A percentile compares a stretch with the other conserved stretches of the same genome.
Conservation (phyloP, 257 asterid genomes). For the Gentiana macrophylla region DNA sequence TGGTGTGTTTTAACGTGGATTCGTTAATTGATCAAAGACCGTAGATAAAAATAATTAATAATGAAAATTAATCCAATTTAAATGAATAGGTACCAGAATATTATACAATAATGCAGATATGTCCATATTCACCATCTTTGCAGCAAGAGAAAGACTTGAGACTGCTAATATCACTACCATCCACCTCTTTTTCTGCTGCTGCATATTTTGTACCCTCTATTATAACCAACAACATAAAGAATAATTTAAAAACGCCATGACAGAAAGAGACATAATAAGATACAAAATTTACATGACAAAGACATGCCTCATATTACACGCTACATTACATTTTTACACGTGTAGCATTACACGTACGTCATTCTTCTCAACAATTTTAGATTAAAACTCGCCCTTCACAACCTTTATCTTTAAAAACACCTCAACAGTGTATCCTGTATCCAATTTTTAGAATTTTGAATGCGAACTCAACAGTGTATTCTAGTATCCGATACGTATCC, state of each 20-base stretch:
- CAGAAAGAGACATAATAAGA: not conserved
- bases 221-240: not conserved
- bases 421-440: not conserved
- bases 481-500: too few relatives aligned
- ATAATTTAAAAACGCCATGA: too few relatives aligned
- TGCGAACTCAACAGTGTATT: too few relatives aligned
- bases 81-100: conserved; percentile 24
- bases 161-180: conserved; percentile 36
- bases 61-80: not conserved
- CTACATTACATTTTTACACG: too few relatives aligned
- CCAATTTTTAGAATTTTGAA: too few relatives aligned
- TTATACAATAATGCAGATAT: conserved; percentile 19
- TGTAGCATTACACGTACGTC: too few relatives aligned
- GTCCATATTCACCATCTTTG: conserved; percentile 42
- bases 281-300: too few relatives aligned
- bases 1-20: too few relatives aligned
- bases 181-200: conserved; percentile 45
- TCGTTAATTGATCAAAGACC: too few relatives aligned
- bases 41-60: too few relatives aligned
- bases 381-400: not conserved
- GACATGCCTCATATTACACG: too few relatives aligned
- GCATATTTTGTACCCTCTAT: conserved; percentile 4
- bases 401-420: not conserved
- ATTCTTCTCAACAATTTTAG: too few relatives aligned
- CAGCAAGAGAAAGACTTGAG: conserved; percentile 48